Evolutionary conservation across 2,329 filamentous ascomycete genomes (phyloP).

Genomic region (Fusarium sterilihyphosum): DNA sequence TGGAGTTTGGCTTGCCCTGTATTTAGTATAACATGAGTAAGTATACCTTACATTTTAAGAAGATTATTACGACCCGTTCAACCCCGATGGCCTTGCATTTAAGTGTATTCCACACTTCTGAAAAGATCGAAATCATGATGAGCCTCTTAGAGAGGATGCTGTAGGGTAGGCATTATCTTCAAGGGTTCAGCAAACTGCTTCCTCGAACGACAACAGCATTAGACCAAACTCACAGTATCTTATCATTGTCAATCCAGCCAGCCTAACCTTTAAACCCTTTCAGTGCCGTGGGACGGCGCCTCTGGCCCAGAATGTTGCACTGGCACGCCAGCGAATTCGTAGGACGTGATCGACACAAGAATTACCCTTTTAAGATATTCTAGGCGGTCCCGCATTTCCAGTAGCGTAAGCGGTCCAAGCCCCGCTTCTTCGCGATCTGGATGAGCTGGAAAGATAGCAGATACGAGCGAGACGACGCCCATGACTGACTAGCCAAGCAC

Average conservation of each 20-base stretch:
- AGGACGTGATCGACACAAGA: neutral
- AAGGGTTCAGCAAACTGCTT: neutral
- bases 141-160: too few species aligned
- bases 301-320: neutral
- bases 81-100: too few species aligned
- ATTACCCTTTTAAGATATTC: neutral
- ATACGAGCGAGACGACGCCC: neutral
- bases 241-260: neutral
- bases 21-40: too few species aligned
- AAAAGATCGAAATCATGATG: too few species aligned
- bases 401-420: neutral
- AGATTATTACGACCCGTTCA: too few species aligned
- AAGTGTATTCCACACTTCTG: too few species aligned
- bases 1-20: too few species aligned
- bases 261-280: neutral
- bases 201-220: too few species aligned
- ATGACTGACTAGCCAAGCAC: neutral
- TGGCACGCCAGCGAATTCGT: neutral
- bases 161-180: neutral
- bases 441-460: too few species aligned
- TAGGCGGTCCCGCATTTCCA: neutral
- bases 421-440: neutral
- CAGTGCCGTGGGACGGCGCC: neutral
- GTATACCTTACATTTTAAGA: too few species aligned
- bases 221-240: accelerated